A percentile compares a stretch with the other conserved stretches of the same genome.
phyloP scores from a whole-genome alignment of 2,329 filamentous ascomycete genomes.

The Elsinoe batatas region DNA sequence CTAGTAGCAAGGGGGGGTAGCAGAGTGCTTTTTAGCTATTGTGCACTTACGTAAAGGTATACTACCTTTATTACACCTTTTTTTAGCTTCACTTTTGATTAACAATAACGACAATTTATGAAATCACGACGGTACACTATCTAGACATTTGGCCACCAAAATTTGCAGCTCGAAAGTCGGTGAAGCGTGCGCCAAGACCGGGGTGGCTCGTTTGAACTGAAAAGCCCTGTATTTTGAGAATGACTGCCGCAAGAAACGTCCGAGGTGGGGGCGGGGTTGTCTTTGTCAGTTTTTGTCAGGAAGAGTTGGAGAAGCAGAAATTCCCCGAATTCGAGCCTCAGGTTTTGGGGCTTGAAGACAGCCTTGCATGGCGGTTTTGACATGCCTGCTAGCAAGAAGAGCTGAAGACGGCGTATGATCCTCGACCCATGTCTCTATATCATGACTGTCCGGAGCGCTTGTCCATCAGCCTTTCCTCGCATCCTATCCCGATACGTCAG shows the following conservation, averaged over 20 bases:
- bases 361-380: not conserved
- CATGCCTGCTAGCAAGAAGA: not conserved
- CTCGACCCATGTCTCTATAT: not conserved
- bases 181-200: no score
- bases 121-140: no score
- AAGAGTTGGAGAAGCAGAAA: constrained; percentile 1
- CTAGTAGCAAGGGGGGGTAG: no score
- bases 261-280: constrained; percentile 9
- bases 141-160: no score
- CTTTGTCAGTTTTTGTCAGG: not conserved
- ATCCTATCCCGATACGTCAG: constrained; percentile 4
- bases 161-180: no score
- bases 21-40: no score
- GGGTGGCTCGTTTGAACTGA: no score
- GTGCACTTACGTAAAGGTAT: no score
- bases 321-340: constrained; percentile 3
- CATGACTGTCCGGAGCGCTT: not conserved
- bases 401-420: not conserved
- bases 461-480: not conserved
- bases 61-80: no score
- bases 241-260: constrained; percentile 1
- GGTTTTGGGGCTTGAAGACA: not conserved
- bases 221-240: not conserved
- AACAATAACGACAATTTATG: no score
- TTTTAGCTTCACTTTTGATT: no score